Evolutionary conservation across 2,329 filamentous ascomycete species (phyloP), one percentile per base, ranked within the genome.

Genomic region (Ustilaginoidea virens): DNA sequence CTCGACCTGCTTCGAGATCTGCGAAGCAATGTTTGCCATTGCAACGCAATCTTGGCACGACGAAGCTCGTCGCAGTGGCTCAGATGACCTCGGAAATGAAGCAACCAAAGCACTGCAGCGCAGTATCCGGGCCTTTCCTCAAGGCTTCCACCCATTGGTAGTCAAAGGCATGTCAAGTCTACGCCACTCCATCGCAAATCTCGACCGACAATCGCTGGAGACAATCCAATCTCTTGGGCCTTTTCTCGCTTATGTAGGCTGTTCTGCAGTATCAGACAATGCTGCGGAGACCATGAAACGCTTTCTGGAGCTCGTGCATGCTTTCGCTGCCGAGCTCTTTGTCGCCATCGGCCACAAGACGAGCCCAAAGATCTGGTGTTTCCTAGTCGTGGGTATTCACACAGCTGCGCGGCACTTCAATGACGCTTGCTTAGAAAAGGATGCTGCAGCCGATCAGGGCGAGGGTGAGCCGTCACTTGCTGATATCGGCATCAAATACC

Each of bases 211-310:
- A 7, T 39, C 43, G 4, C 37, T 39, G 4, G 38, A 45, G 23
- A 40, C 37, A 7, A 47, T 59, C 5, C 46, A 49, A 17, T 43
- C 43, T 17, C 46, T 65, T 3, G 49, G 62, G 4, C 51, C 53
- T 7, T 51, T 61, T 2, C 38, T 72, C 3, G 60, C 60, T 3
- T 63, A 58, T 30, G 50, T 70, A 27, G 61, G 61, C 17, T 66
- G 61, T 40, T 65, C 61, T 53, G 1, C 37, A 33, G 2, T 33
- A 25, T 7, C 33, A 9, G 25, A 14, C 12, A n/a, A 22, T 20
- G 25, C 40, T 4, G 37, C 38, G 2, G 37, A 42, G 5, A 44
- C 47, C 2, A 42, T 61, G n/a, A 33, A 43, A 10, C 54, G 64
- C 34, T 61, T 61, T 30, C 32, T 62, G 8, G 51, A 47, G 5